A percentile compares a stretch with the other conserved stretches of the same genome.
phyloP scores from a whole-genome alignment of 2,329 filamentous ascomycete genomes.

The Fusarium ramigenum region DNA sequence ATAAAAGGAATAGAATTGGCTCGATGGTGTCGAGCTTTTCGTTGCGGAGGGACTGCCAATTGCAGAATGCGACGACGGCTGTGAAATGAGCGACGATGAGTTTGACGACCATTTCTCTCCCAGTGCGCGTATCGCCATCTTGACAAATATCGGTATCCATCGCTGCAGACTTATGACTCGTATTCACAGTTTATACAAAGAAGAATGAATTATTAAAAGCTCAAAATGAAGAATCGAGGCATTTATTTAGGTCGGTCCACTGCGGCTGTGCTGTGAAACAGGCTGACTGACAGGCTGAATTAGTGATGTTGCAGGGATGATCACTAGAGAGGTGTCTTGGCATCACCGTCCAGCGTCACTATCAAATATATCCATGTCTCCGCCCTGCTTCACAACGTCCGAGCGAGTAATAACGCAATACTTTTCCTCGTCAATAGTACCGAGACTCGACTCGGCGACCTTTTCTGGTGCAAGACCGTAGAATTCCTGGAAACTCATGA shows the following conservation, averaged over 20 bases:
- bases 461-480: background rate
- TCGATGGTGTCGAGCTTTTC: constrained; percentile 17
- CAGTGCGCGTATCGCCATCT: background rate
- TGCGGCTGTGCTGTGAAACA: background rate
- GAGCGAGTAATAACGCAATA: background rate
- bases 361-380: background rate
- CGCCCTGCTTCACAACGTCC: background rate
- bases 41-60: constrained; percentile 8
- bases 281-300: background rate
- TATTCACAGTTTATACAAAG: fast-evolving
- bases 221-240: background rate
- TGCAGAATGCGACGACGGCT: constrained; percentile 8
- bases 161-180: background rate
- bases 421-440: background rate
- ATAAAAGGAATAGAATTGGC: constrained; percentile 6
- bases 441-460: background rate
- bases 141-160: background rate
- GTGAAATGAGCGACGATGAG: constrained; percentile 20
- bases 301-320: background rate
- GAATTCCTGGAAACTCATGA: background rate
- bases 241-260: background rate
- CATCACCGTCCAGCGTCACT: background rate
- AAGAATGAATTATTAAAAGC: no score
- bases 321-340: background rate
- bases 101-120: constrained; percentile 16